Conservation (phyloP, 208 protist genomes). For the Tritrichomonas musculus region DNA sequence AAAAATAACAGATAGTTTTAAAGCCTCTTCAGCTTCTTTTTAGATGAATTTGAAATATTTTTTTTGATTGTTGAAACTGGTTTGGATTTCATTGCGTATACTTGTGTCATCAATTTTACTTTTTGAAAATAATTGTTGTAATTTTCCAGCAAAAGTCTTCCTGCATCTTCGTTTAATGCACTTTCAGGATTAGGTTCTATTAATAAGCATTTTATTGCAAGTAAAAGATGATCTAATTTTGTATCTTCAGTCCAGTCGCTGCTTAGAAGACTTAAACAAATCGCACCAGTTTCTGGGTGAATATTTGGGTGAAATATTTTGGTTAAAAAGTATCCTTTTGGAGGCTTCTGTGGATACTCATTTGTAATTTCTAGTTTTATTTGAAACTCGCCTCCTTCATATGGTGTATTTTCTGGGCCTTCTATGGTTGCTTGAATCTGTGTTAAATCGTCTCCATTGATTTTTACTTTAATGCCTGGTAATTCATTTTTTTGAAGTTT, state of each 20-base stretch:
- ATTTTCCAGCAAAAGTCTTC: conserved; percentile 83
- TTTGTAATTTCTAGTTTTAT: not conserved
- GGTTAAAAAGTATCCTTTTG: conserved; percentile 70
- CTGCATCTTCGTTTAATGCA: conserved; percentile 94
- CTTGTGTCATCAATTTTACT: conserved; percentile 42
- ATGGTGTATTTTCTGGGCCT: not conserved
- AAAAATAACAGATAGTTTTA: too few relatives aligned
- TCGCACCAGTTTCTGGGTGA: conserved; percentile 77
- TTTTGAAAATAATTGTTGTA: conserved; percentile 57
- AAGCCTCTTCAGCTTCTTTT: too few relatives aligned
- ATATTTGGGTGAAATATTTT: conserved; percentile 98
- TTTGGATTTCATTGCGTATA: conserved; percentile 7
- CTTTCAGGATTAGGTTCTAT: conserved; percentile 95
- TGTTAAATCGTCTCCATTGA: not conserved
- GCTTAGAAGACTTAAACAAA: conserved; percentile 96
- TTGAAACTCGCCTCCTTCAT: not conserved
- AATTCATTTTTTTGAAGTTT: not conserved
- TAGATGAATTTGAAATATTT: too few relatives aligned
- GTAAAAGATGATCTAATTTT: conserved; percentile 81
- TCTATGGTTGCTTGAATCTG: not conserved
- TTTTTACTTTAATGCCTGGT: not conserved
- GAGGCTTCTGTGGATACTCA: not conserved
- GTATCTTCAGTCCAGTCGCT: conserved; percentile 81
- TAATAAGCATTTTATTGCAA: conserved; percentile 80
- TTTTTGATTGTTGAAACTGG: too few relatives aligned